Evolutionary conservation across 2,329 filamentous ascomycete genomes (phyloP).

Genomic region (Stachybotrys echinatus): DNA sequence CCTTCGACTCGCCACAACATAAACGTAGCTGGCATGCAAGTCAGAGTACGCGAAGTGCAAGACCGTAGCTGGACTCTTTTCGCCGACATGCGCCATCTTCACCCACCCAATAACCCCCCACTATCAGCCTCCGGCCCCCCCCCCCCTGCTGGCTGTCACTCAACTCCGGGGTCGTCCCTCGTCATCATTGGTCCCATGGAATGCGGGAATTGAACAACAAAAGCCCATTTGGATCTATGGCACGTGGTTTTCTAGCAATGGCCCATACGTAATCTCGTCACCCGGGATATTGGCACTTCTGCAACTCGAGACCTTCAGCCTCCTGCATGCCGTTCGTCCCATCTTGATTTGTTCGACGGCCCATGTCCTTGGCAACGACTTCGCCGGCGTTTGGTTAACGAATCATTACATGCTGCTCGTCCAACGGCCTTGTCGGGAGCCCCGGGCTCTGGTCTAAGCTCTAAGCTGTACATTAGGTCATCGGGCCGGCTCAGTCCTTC

Average conservation of each 20-base stretch:
- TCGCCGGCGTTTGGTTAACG: neutral
- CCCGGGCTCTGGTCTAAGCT: neutral
- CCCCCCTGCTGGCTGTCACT: too few species aligned
- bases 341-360: neutral
- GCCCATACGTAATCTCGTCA: neutral
- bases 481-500: conserved; percentile 68
- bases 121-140: too few species aligned
- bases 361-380: neutral
- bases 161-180: neutral
- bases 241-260: neutral
- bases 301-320: too few species aligned
- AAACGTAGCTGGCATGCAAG: neutral
- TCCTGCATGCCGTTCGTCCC: neutral
- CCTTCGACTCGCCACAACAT: too few species aligned
- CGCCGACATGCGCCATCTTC: neutral
- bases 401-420: neutral
- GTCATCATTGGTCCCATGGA: neutral
- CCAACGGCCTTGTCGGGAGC: neutral
- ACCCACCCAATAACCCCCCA: neutral
- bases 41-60: too few species aligned
- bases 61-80: neutral
- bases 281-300: neutral
- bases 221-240: neutral
- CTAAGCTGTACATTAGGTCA: neutral
- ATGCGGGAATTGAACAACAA: neutral